Conservation (phyloP, 2,329 filamentous ascomycete genomes). For the Fusarium abutilonis region DNA sequence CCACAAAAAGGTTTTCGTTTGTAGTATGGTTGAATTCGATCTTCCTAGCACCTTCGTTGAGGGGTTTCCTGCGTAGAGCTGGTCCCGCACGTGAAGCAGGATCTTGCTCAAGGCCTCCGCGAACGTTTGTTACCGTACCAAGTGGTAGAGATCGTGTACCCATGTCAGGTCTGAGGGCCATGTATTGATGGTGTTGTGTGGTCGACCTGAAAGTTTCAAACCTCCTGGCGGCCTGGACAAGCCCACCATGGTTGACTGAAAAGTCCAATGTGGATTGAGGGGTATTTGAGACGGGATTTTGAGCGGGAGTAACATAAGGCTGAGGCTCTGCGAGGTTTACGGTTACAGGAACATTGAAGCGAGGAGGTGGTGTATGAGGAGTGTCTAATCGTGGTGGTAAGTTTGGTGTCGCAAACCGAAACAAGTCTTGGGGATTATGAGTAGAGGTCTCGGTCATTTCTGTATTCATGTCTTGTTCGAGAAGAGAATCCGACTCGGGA, state of each 20-base stretch:
- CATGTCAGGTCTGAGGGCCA: constrained; percentile 33
- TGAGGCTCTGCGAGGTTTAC: constrained; percentile 17
- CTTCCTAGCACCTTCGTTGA: constrained; percentile 37
- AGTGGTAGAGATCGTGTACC: constrained; percentile 29
- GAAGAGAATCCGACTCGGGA: constrained; percentile 34
- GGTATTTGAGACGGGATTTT: neutral
- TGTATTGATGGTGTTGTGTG: constrained; percentile 37
- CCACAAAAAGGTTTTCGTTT: constrained; percentile 42
- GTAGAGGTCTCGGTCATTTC: constrained; percentile 22
- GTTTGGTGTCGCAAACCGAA: constrained; percentile 42
- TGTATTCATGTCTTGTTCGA: constrained; percentile 25
- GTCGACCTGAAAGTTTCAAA: constrained; percentile 41
- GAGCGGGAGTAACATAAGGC: neutral
- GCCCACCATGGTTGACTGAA: constrained; percentile 36
- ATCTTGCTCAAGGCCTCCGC: constrained; percentile 34
- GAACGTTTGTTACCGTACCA: constrained; percentile 38
- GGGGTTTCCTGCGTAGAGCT: constrained; percentile 39
- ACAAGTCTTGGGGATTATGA: constrained; percentile 32
- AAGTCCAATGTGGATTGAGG: constrained; percentile 13
- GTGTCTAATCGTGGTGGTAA: constrained; percentile 42
- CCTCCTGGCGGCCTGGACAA: constrained; percentile 39
- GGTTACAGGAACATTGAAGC: constrained; percentile 16
- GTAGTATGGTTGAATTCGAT: constrained; percentile 43
- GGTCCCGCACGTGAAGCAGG: constrained; percentile 10
- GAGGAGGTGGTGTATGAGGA: constrained; percentile 35